These are phyloP conservation scores for Candida schatavii DNA, from an alignment of 805 yeast genomes.

Conservation along the genomic window DNA sequence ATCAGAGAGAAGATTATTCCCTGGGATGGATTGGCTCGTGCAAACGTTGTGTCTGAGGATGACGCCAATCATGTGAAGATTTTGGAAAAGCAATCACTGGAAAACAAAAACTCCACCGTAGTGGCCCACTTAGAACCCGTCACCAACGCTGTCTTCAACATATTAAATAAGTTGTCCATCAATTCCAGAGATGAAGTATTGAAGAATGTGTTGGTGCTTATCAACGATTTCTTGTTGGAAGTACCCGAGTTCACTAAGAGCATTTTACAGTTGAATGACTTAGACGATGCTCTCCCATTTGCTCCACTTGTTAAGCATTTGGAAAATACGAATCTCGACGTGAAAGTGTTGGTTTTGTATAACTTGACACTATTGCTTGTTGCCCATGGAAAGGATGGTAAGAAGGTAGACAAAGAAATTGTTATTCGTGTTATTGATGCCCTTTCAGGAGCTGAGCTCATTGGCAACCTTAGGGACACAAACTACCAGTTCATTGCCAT, in stretches of 20 bases:
- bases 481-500: slow-evolving; percentile 56
- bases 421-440: slow-evolving; percentile 37
- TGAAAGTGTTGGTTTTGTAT: slow-evolving; percentile 54
- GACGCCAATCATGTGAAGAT: slow-evolving; percentile 64
- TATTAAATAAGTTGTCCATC: slow-evolving; percentile 47
- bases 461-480: slow-evolving; percentile 31
- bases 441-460: slow-evolving; percentile 26
- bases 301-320: slow-evolving; percentile 52
- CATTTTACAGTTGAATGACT: slow-evolving; percentile 39
- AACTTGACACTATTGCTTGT: slow-evolving; percentile 49
- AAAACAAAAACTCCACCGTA: slow-evolving; percentile 41
- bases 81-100: slow-evolving; percentile 47
- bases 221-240: slow-evolving; percentile 53
- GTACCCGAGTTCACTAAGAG: slow-evolving; percentile 35
- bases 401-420: slow-evolving; percentile 28
- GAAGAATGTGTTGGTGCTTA: slow-evolving; percentile 59
- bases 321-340: slow-evolving; percentile 52
- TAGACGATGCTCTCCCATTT: slow-evolving; percentile 50
- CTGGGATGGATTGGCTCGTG: slow-evolving; percentile 87
- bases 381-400: slow-evolving; percentile 16
- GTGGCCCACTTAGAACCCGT: slow-evolving; percentile 47
- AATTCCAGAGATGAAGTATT: slow-evolving; percentile 59
- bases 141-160: slow-evolving; percentile 50
- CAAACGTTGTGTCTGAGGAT: slow-evolving; percentile 60
- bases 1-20: slow-evolving; percentile 81